Evolutionary conservation across 192 early-diverging fungal species (phyloP).

Genomic region (Backusella westeae): DNA sequence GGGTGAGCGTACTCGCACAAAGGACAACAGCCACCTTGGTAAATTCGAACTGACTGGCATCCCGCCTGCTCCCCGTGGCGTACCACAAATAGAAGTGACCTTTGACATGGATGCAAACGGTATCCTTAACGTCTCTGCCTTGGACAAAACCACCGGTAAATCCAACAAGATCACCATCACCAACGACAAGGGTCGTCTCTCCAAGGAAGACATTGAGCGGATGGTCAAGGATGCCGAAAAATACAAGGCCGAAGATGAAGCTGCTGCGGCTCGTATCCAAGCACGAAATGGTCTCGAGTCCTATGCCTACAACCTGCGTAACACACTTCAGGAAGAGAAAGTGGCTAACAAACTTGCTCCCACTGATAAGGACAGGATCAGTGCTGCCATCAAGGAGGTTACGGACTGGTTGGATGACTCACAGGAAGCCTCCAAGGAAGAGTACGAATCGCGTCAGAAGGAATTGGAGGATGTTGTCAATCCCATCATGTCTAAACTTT

Average conservation of each 20-base stretch:
- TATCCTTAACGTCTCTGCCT: constrained; percentile 92
- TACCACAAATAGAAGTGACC: constrained; percentile 95
- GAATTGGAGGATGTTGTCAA: constrained; percentile 88
- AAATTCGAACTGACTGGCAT: constrained; percentile 98
- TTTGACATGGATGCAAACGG: constrained; percentile 98
- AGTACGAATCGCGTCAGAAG: constrained; percentile 90
- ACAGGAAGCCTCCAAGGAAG: constrained; percentile 91
- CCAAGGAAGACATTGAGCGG: constrained; percentile 98
- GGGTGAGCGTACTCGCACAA: constrained; percentile 94
- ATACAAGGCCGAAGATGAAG: constrained; percentile 83
- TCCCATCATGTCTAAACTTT: constrained; percentile 95
- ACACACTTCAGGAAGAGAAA: constrained; percentile 73
- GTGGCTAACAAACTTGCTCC: constrained; percentile 68
- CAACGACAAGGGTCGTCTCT: constrained; percentile 97
- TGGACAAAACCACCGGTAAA: constrained; percentile 92
- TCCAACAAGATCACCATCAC: constrained; percentile 99
- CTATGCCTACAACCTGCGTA: constrained; percentile 97
- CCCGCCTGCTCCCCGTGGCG: constrained; percentile 93
- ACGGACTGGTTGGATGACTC: constrained; percentile 90
- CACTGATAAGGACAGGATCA: constrained; percentile 83
- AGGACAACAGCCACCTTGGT: constrained; percentile 98
- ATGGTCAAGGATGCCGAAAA: constrained; percentile 91
- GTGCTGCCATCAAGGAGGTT: constrained; percentile 77
- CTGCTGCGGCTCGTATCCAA: constrained; percentile 82
- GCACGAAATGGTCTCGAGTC: constrained; percentile 95